Evolutionary conservation across 305 asterid genomes (phyloP).

Genomic region (Fraxinus velutina): DNA sequence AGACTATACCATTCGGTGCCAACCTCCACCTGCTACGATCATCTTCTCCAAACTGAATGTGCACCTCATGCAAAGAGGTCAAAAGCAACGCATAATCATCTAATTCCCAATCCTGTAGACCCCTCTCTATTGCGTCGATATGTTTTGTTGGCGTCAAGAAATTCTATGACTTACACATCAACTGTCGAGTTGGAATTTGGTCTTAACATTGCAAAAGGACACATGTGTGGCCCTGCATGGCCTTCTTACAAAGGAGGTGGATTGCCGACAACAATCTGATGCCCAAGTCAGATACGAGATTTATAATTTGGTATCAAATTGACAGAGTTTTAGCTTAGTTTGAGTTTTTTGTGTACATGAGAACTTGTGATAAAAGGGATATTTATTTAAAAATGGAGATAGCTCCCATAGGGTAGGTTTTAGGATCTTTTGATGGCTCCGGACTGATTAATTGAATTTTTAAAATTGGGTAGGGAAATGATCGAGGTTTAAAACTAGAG

Average conservation of each 20-base stretch:
- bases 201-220: not conserved
- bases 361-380: not conserved
- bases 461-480: not conserved
- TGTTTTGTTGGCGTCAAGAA: not conserved
- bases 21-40: too few species aligned
- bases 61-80: too few species aligned
- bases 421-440: not conserved
- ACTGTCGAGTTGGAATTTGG: not conserved
- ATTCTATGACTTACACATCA: not conserved
- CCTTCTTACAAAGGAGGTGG: not conserved
- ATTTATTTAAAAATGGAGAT: not conserved
- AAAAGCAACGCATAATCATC: too few species aligned
- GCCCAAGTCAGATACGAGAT: not conserved
- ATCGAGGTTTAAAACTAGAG: not conserved
- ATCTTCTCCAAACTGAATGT: too few species aligned
- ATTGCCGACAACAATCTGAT: not conserved
- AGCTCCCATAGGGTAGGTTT: not conserved
- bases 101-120: too few species aligned
- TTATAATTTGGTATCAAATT: not conserved
- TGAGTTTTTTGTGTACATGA: not conserved
- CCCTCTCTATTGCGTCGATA: not conserved
- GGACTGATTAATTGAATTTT: not conserved
- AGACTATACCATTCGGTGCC: too few species aligned
- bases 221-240: not conserved
- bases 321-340: not conserved